phyloP scores from a whole-genome alignment of 371 early-diverging fungal species.

The Basidiobolus heterosporus region DNA sequence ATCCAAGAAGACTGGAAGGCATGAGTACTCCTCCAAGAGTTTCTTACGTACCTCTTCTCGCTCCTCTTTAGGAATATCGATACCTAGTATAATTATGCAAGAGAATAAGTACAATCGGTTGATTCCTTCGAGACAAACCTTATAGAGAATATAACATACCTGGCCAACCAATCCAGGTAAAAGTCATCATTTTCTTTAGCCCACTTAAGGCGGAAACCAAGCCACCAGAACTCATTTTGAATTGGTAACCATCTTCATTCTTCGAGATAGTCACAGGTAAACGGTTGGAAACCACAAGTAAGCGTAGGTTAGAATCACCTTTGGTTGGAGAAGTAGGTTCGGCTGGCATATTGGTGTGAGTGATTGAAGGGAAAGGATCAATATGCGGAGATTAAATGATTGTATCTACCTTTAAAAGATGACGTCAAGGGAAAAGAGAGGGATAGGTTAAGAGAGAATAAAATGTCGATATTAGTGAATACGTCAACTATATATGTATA shows the following conservation, averaged over 20 bases:
- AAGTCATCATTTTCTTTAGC: conserved; percentile 83
- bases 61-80: conserved; percentile 74
- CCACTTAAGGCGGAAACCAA: conserved; percentile 93
- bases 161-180: conserved; percentile 99
- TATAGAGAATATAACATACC: conserved; percentile 25
- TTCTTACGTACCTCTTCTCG: conserved; percentile 50
- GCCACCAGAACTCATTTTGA: conserved; percentile 91
- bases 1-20: conserved; percentile 91
- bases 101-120: neutral
- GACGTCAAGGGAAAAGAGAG: too few species aligned
- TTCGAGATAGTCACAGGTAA: conserved; percentile 92
- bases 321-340: too few species aligned
- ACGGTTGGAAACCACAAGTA: conserved; percentile 98
- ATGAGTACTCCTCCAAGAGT: conserved; percentile 65
- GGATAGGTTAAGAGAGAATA: too few species aligned
- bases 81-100: conserved; percentile 18
- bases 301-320: conserved; percentile 19
- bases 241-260: conserved; percentile 36
- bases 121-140: neutral
- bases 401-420: too few species aligned
- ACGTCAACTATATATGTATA: too few species aligned
- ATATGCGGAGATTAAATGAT: too few species aligned
- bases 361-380: too few species aligned
- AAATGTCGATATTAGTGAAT: too few species aligned
- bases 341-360: too few species aligned